Evolutionary conservation across 2,329 filamentous ascomycete species (phyloP).

Genomic region (Sclerotinia borealis): DNA sequence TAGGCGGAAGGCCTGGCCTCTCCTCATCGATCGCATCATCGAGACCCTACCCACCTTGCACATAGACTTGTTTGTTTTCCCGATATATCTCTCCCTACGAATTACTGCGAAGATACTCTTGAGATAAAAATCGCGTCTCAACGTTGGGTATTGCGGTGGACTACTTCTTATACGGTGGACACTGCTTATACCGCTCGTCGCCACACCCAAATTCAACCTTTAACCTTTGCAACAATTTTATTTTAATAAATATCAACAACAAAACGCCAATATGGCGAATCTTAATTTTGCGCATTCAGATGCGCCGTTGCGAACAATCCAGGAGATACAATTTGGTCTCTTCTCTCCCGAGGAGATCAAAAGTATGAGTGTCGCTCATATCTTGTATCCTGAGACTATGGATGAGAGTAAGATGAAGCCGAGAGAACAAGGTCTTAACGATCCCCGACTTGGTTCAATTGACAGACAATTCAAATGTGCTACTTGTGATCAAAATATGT

Average conservation of each 20-base stretch:
- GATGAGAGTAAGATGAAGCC: slow-evolving; percentile 90
- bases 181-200: slow-evolving; percentile 14
- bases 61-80: slow-evolving; percentile 19
- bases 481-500: slow-evolving; percentile 92
- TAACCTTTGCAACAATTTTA: slow-evolving; percentile 3
- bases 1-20: slow-evolving; percentile 26
- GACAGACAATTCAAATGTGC: slow-evolving; percentile 93
- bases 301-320: slow-evolving; percentile 92
- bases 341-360: slow-evolving; percentile 98
- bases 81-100: slow-evolving; percentile 11
- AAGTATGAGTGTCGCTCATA: slow-evolving; percentile 93
- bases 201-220: slow-evolving; percentile 12
- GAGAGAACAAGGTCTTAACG: slow-evolving; percentile 86
- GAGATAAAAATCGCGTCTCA: slow-evolving; percentile 24
- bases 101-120: slow-evolving; percentile 12
- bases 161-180: no score
- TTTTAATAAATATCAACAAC: slow-evolving; percentile 13
- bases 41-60: slow-evolving; percentile 22
- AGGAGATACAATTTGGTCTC: slow-evolving; percentile 98
- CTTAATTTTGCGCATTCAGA: slow-evolving; percentile 85
- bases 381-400: slow-evolving; percentile 99
- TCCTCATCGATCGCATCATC: slow-evolving; percentile 29
- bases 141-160: slow-evolving; percentile 14
- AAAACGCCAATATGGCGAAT: slow-evolving; percentile 69
- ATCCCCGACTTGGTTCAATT: slow-evolving; percentile 92